Percentiles rank a stretch among this genome's conserved stretches.
Evolutionary conservation across 1,284 basidiomycete species (phyloP).

Genomic region (Phylloboletellus chloephorus): DNA sequence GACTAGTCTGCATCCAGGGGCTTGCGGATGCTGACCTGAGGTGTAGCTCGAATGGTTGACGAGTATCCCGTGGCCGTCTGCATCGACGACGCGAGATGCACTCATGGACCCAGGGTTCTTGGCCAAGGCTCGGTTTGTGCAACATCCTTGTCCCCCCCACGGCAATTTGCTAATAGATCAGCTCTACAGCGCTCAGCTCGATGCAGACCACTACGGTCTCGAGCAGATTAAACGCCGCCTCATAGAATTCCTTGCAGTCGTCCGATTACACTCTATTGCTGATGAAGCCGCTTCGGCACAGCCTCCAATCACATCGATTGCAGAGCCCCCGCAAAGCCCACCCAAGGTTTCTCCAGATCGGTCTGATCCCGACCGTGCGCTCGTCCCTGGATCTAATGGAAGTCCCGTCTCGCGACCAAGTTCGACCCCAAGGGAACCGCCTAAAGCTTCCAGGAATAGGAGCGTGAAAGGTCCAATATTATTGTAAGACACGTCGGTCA

Average conservation of each 20-base stretch:
- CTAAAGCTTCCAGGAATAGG: slow-evolving; percentile 26
- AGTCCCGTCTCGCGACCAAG: slow-evolving; percentile 7
- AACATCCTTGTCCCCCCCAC: not conserved
- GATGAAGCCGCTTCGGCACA: slow-evolving; percentile 16
- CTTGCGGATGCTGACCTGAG: slow-evolving; percentile 12
- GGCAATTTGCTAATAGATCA: slow-evolving; percentile 5
- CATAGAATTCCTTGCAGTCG: slow-evolving; percentile 86
- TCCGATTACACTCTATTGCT: slow-evolving; percentile 69
- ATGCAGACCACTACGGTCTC: slow-evolving; percentile 84
- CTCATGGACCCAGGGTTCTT: slow-evolving; percentile 56
- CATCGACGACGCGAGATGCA: slow-evolving; percentile 27
- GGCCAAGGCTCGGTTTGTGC: slow-evolving; percentile 42
- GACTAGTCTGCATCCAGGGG: not conserved
- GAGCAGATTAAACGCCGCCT: slow-evolving; percentile 88
- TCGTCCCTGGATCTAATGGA: slow-evolving; percentile 16
- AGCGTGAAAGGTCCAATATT: slow-evolving; percentile 77
- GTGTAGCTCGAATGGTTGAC: slow-evolving; percentile 78
- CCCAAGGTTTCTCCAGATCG: slow-evolving; percentile 11
- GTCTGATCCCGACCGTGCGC: slow-evolving; percentile 17
- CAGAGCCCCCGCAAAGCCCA: slow-evolving; percentile 3
- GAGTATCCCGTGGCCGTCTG: slow-evolving; percentile 67
- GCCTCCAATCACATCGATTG: not conserved
- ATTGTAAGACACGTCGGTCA: slow-evolving; percentile 42
- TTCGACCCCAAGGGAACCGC: slow-evolving; percentile 7
- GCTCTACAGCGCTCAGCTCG: slow-evolving; percentile 55